Base-by-base conservation (phyloP, 306 rosid genomes). In the Acacia acuminata region DNA sequence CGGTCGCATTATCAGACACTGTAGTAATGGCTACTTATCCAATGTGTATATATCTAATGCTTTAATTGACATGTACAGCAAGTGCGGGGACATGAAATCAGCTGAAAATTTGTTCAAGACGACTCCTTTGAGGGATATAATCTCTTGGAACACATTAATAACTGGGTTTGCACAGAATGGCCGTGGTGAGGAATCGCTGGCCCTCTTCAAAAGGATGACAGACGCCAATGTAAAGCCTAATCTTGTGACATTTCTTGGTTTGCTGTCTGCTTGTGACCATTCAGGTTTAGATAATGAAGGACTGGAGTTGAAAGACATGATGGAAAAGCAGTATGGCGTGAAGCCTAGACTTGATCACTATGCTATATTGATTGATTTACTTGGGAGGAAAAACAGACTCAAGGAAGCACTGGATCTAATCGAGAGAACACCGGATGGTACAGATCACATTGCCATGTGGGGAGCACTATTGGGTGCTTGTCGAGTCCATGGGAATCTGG, bases 391-490 rank as follows among this genome's bases (percentile, higher is more conserved):
- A 84, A 91, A 88, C 74, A 86, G 85, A 71, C 85, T 91, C 48
- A 32, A 84, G 22, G 89, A 88, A 82, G 89, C 89, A 7, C 22
- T 87, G 83, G 84, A 87, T 79, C 84, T 86, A 66, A 84, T 90
- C 65, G 79, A 84, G 82, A 85, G 83, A 48, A 87, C 82, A 34
- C 84, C 88, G 25, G 32, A 45, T 79, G 84, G 82, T 73, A 82
- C 77, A 40, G 78, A 86, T 73, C 90, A 90, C 72, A 60, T 84
- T 7, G 90, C 86, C 14, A 81, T 86, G 48, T 91, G 92, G 96
- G 96, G 96, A 36, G 93, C 96, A 36, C 44, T 91, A 10, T 79
- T 91, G 83, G 90, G 90, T 44, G 87, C 90, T 77, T 88, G 92
- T 87, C 70, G 90, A 43, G 86, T 89, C 67, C 93, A 89, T 9